Evolutionary conservation across 495 filamentous ascomycete species (phyloP).

Genomic region (Aspergillus haitiensis): DNA sequence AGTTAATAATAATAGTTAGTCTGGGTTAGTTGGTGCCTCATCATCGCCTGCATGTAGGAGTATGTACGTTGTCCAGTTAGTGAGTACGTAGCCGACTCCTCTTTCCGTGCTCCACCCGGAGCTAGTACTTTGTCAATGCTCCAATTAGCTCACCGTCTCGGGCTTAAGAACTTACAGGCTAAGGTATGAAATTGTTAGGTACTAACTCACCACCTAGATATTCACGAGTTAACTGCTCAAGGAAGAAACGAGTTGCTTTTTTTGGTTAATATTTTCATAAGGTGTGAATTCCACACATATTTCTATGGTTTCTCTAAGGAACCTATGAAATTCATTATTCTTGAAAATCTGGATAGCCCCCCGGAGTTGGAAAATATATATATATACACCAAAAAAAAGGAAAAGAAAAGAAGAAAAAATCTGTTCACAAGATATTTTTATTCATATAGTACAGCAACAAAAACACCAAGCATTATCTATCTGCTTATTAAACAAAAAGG

Average conservation of each 20-base stretch:
- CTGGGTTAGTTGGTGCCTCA: background rate
- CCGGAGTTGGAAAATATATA: background rate
- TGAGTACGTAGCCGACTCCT: background rate
- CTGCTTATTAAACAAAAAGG: conserved; percentile 1
- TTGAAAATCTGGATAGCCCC: too few relatives aligned
- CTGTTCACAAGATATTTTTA: background rate
- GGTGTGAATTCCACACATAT: too few relatives aligned
- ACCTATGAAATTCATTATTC: too few relatives aligned
- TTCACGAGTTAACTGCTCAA: too few relatives aligned
- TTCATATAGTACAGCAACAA: conserved; percentile 4
- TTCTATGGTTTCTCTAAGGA: too few relatives aligned
- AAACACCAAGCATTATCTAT: background rate
- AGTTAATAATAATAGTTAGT: too few relatives aligned
- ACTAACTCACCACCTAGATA: too few relatives aligned
- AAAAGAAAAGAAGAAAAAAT: background rate
- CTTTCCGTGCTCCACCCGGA: conserved; percentile 6
- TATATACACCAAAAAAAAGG: background rate
- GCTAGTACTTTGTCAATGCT: conserved; percentile 1
- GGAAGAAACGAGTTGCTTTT: background rate
- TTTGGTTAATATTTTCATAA: too few relatives aligned
- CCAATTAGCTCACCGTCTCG: background rate
- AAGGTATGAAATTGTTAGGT: background rate
- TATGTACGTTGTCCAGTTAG: too few relatives aligned
- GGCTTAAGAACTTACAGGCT: background rate
- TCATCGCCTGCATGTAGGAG: background rate